These are phyloP conservation scores for Cladophialophora yegresii DNA, from an alignment of 2,329 filamentous ascomycete species.

Conservation along the genomic window DNA sequence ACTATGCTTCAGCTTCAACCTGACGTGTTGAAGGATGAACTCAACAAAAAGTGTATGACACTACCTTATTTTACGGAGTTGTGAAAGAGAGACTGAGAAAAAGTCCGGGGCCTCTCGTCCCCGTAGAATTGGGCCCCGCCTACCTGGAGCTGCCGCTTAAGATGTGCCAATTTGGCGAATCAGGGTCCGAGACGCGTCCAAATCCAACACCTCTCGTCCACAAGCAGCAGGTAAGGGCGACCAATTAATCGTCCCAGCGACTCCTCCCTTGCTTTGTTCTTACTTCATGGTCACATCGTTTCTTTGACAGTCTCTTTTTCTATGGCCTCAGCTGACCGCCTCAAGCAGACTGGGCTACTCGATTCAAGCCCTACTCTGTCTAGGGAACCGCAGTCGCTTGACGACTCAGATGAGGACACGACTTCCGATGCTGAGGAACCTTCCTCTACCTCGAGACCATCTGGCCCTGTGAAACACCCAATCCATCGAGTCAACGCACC, in stretches of 20 bases:
- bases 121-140: not conserved
- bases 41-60: not conserved
- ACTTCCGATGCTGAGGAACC: not conserved
- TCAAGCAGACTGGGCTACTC: conserved; percentile 9
- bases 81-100: not conserved
- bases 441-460: conserved; percentile 2
- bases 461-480: conserved; percentile 19
- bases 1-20: not conserved
- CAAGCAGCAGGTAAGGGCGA: conserved; percentile 7
- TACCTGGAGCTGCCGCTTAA: not conserved
- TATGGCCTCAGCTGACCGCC: conserved; percentile 24
- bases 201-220: conserved; percentile 13
- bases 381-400: not conserved
- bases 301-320: conserved; percentile 3
- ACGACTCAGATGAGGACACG: conserved; percentile 7
- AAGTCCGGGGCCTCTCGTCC: not conserved
- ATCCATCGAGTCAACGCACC: conserved; percentile 33
- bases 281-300: conserved; percentile 4
- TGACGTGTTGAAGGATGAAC: not conserved
- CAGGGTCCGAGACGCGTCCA: conserved; percentile 7
- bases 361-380: conserved; percentile 1
- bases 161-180: conserved; percentile 31
- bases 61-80: not conserved
- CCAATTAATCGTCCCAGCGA: conserved; percentile 1
- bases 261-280: not conserved